phyloP scores from a whole-genome alignment of 2,329 filamentous ascomycete genomes.

The Lasiodiplodia sp. region DNA sequence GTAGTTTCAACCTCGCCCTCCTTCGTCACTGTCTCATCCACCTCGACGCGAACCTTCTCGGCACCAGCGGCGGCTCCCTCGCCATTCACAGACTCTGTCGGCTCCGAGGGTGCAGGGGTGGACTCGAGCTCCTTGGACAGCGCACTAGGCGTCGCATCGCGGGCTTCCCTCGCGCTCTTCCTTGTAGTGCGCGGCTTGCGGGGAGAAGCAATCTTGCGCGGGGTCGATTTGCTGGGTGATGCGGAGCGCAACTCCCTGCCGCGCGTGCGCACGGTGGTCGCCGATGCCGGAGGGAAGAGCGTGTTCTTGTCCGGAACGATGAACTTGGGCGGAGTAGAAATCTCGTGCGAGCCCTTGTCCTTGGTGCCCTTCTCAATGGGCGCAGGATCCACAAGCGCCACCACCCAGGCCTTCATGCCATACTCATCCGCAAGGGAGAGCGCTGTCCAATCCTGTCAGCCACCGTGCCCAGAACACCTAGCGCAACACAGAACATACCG shows the following conservation, averaged over 20 bases:
- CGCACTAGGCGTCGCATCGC: conserved; percentile 54
- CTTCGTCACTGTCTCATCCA: conserved; percentile 69
- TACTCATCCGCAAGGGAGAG: conserved; percentile 87
- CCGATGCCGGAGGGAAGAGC: conserved; percentile 42
- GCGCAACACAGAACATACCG: conserved; percentile 55
- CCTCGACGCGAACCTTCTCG: conserved; percentile 71
- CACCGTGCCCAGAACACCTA: background rate
- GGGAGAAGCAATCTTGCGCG: conserved; percentile 59
- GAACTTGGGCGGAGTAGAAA: conserved; percentile 82
- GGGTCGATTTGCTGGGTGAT: conserved; percentile 61
- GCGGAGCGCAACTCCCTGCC: conserved; percentile 66
- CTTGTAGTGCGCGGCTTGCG: conserved; percentile 61
- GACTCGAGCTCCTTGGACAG: conserved; percentile 44
- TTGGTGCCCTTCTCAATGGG: conserved; percentile 74
- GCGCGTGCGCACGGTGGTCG: conserved; percentile 43
- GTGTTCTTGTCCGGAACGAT: conserved; percentile 59
- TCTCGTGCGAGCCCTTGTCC: conserved; percentile 73
- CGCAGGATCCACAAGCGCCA: conserved; percentile 87
- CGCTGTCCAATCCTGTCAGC: conserved; percentile 60
- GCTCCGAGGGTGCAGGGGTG: conserved; percentile 33
- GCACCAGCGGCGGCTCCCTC: conserved; percentile 47
- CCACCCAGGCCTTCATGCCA: conserved; percentile 83
- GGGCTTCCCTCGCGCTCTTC: conserved; percentile 42
- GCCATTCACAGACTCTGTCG: conserved; percentile 57
- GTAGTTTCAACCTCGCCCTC: conserved; percentile 70